Conservation (phyloP, 2,329 filamentous ascomycete genomes). For the Alternaria longipes region DNA sequence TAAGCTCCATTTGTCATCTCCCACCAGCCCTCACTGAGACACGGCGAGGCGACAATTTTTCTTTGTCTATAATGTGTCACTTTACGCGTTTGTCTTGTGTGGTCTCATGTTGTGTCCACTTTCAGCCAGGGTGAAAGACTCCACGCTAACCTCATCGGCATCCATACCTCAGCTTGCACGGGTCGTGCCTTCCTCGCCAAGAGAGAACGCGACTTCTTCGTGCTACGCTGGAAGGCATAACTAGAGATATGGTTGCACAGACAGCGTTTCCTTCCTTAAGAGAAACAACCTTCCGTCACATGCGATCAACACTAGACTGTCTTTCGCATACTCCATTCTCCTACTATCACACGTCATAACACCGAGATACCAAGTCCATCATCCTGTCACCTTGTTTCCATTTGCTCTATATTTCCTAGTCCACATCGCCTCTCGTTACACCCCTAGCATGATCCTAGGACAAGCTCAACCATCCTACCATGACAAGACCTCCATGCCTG, state of each 20-base stretch:
- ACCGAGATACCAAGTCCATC: conserved; percentile 3
- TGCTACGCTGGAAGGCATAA: background rate
- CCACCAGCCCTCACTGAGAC: background rate
- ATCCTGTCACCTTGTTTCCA: conserved; percentile 14
- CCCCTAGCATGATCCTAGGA: conserved; percentile 26
- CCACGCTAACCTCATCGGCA: no score
- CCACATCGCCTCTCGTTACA: conserved; percentile 17
- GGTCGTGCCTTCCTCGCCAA: background rate
- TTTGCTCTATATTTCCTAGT: conserved; percentile 19
- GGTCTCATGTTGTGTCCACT: no score
- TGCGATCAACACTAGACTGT: background rate
- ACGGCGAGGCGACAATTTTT: no score
- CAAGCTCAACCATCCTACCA: conserved; percentile 20
- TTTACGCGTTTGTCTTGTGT: no score
- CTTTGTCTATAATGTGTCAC: no score
- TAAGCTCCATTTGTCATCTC: conserved; percentile 14
- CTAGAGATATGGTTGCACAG: background rate
- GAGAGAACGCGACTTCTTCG: background rate
- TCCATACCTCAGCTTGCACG: no score
- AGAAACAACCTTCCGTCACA: background rate
- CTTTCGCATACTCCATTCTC: background rate
- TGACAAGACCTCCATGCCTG: conserved; percentile 15
- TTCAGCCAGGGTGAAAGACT: no score
- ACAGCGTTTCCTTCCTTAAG: background rate
- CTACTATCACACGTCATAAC: background rate